These are phyloP conservation scores for Mycena crocata DNA, from an alignment of 768 basidiomycete genomes.

Conservation along the genomic window DNA sequence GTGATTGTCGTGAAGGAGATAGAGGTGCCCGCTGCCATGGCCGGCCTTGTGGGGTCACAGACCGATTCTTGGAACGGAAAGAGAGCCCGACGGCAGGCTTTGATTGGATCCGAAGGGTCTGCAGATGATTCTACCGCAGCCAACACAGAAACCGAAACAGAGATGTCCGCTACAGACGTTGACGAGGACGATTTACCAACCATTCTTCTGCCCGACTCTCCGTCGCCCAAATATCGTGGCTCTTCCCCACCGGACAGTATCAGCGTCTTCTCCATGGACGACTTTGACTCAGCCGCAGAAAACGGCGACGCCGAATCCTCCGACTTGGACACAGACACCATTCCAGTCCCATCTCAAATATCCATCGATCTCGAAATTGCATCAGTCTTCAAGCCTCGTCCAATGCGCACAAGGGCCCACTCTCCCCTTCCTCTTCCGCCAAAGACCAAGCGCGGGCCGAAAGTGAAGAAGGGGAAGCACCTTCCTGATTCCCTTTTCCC, in stretches of 20 bases:
- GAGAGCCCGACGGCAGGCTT: conserved; percentile 47
- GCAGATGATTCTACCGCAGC: conserved; percentile 42
- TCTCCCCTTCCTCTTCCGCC: conserved; percentile 44
- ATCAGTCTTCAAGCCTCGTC: conserved; percentile 80
- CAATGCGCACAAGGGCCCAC: conserved; percentile 58
- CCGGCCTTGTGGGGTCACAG: conserved; percentile 50
- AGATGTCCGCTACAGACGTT: conserved; percentile 49
- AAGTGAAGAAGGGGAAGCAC: conserved; percentile 53
- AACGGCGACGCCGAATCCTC: conserved; percentile 43
- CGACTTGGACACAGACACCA: conserved; percentile 31
- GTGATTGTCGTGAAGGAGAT: conserved; percentile 93
- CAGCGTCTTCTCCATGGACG: conserved; percentile 63
- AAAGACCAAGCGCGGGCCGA: conserved; percentile 47
- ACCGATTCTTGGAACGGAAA: conserved; percentile 53
- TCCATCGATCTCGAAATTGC: conserved; percentile 73
- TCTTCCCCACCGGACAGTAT: conserved; percentile 44
- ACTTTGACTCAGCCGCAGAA: conserved; percentile 49
- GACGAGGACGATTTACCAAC: conserved; percentile 54
- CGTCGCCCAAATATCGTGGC: conserved; percentile 37
- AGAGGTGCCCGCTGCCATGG: conserved; percentile 72
- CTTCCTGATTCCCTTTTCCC: conserved; percentile 29
- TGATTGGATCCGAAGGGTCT: conserved; percentile 33
- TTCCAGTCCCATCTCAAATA: conserved; percentile 37
- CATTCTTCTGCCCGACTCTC: conserved; percentile 42
- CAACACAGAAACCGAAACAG: conserved; percentile 44